Evolutionary conservation across 495 filamentous ascomycete genomes (phyloP), one percentile per base, ranked within the genome.

Genomic region (Daldinia grandis): DNA sequence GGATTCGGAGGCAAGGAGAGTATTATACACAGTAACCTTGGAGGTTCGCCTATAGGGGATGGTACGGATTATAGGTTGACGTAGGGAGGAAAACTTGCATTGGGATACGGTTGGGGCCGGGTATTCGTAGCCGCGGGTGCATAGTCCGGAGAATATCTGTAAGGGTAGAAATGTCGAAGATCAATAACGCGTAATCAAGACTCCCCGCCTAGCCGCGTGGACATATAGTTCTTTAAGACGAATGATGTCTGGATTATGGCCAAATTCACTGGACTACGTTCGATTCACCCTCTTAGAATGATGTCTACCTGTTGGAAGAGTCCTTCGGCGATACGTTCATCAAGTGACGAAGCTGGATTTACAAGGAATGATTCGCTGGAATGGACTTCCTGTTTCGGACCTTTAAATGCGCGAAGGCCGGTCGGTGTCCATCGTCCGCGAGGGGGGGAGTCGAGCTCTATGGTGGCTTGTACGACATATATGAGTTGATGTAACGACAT

Each of bases 91-190:
- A 30, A 27, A 59, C 47, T 4, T 47, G 19, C 19, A 30, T n/a
- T 28, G 49, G 64, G 38, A 40, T 42, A 31, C 38, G 1, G 55
- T 47, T 56, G 58, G 50, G 21, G 7, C 50, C 50, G 50, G 58
- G 21, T 49, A 68, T 62, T 62, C 58, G 35, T 47, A 35, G 35
- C 55, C 14, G 50, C 63, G 42, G 63, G n/a, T 58, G 19, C 50
- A 44, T 15, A 24, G 31, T 37, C 31, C 54, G 30, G 44, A 58
- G 44, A 24, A 58, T 49, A 17, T 31, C 42, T 40, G 12, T 59
- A 66, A 24, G 21, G 55, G 55, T 40, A 66, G 21, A 51, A 40
- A 42, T 19, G 15, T 25, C 50, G 55, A 66, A 66, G 63, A 66
- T 66, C 63, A 40, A 65, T 65, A 47, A 53, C 49, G 62, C 38